phyloP scores from a whole-genome alignment of 2,329 filamentous ascomycete genomes.

The Rugonectria rugulosa region DNA sequence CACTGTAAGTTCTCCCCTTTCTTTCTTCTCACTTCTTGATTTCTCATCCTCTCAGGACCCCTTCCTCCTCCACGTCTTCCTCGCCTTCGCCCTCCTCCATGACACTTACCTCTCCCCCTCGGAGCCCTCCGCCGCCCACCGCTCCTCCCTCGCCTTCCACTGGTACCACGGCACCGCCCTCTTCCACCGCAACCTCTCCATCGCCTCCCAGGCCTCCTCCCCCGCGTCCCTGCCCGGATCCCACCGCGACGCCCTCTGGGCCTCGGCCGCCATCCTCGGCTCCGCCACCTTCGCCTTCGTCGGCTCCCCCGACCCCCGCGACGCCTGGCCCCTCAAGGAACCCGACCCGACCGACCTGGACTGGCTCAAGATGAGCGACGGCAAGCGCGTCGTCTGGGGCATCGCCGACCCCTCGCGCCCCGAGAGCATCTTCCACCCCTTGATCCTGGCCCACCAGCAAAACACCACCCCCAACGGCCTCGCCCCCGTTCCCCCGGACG shows the following conservation, averaged over 20 bases:
- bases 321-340: slow-evolving; percentile 64
- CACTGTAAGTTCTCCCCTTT: slow-evolving; percentile 42
- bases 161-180: slow-evolving; percentile 55
- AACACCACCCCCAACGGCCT: slow-evolving; percentile 18
- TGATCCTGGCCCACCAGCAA: slow-evolving; percentile 26
- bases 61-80: slow-evolving; percentile 62
- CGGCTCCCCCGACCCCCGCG: slow-evolving; percentile 49
- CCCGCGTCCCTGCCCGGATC: slow-evolving; percentile 38
- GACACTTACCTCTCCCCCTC: slow-evolving; percentile 51
- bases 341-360: slow-evolving; percentile 55
- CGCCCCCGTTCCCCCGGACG: slow-evolving; percentile 15
- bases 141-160: slow-evolving; percentile 51
- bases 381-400: slow-evolving; percentile 62
- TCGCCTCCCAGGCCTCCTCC: slow-evolving; percentile 32
- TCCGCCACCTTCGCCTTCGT: slow-evolving; percentile 54
- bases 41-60: slow-evolving; percentile 46
- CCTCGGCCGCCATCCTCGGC: slow-evolving; percentile 55
- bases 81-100: slow-evolving; percentile 61
- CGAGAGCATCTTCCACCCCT: slow-evolving; percentile 55
- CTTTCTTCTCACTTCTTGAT: background rate
- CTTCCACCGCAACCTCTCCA: slow-evolving; percentile 51
- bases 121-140: slow-evolving; percentile 32
- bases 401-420: slow-evolving; percentile 56
- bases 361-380: slow-evolving; percentile 65
- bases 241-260: slow-evolving; percentile 58